Conservation (phyloP, 306 rosid genomes). For the Elaeagnus macrophylla region DNA sequence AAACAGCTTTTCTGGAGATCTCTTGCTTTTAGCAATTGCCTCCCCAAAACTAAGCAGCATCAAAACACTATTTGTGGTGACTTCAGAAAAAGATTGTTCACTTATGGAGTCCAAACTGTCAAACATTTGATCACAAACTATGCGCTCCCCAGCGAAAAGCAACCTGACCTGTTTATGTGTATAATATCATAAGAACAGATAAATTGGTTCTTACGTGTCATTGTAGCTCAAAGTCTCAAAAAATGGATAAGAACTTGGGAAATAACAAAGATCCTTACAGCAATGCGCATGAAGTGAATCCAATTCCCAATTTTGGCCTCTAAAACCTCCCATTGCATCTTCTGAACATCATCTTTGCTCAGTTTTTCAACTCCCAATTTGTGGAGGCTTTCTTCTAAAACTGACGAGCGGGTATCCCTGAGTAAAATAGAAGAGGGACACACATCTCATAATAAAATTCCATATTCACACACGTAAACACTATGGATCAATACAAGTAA, state of each 20-base stretch:
- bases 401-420: constrained; percentile 77
- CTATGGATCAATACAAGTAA: no score
- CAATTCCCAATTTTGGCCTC: constrained; percentile 99
- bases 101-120: constrained; percentile 76
- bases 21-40: constrained; percentile 92
- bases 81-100: constrained; percentile 91
- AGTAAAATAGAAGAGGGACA: constrained; percentile 14
- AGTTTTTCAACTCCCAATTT: constrained; percentile 95
- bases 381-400: constrained; percentile 83
- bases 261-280: constrained; percentile 45
- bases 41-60: constrained; percentile 91
- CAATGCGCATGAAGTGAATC: constrained; percentile 98
- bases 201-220: background rate
- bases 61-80: constrained; percentile 76
- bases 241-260: background rate
- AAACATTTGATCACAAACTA: constrained; percentile 83
- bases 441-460: background rate
- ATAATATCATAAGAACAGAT: constrained; percentile 13
- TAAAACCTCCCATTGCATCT: constrained; percentile 93
- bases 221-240: no score
- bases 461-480: background rate
- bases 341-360: constrained; percentile 92
- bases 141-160: constrained; percentile 88
- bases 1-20: constrained; percentile 93
- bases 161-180: constrained; percentile 66